Evolutionary conservation across 208 protist genomes (phyloP).

Genomic region (Acanthamoeba castellanii): DNA sequence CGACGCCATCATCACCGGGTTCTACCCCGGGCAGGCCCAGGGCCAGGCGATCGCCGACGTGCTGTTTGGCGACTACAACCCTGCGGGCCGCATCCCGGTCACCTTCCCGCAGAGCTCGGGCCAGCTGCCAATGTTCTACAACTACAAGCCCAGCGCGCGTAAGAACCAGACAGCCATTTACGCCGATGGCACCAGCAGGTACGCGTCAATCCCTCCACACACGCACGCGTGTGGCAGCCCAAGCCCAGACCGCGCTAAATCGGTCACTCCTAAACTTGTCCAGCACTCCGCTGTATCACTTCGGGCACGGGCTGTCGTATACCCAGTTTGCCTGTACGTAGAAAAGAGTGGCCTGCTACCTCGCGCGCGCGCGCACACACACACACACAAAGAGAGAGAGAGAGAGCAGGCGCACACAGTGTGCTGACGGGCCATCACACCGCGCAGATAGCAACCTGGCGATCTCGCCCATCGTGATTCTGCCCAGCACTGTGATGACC

Average conservation of each 20-base stretch:
- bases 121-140: slow-evolving; percentile 42
- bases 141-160: slow-evolving; percentile 47
- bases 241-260: background rate
- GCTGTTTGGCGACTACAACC: slow-evolving; percentile 13
- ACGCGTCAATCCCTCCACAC: background rate
- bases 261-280: no score
- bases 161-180: background rate
- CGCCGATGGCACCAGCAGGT: background rate
- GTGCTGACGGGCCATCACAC: no score
- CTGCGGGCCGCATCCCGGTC: background rate
- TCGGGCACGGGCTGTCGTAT: slow-evolving; percentile 17
- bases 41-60: background rate
- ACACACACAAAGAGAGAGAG: no score
- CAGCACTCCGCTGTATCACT: slow-evolving; percentile 10
- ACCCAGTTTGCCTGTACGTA: background rate
- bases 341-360: no score
- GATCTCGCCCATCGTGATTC: background rate
- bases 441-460: background rate
- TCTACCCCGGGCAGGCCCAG: slow-evolving; percentile 20
- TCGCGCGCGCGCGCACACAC: no score
- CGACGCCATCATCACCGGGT: slow-evolving; percentile 1
- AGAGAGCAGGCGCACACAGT: no score
- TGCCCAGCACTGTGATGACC: background rate
- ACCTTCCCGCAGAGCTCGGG: slow-evolving; percentile 6
- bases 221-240: no score